A percentile compares a stretch with the other conserved stretches of the same genome.
These are phyloP conservation scores for Flaveria sonorensis DNA, from an alignment of 129 eudicot genomes.

Conservation along the genomic window DNA sequence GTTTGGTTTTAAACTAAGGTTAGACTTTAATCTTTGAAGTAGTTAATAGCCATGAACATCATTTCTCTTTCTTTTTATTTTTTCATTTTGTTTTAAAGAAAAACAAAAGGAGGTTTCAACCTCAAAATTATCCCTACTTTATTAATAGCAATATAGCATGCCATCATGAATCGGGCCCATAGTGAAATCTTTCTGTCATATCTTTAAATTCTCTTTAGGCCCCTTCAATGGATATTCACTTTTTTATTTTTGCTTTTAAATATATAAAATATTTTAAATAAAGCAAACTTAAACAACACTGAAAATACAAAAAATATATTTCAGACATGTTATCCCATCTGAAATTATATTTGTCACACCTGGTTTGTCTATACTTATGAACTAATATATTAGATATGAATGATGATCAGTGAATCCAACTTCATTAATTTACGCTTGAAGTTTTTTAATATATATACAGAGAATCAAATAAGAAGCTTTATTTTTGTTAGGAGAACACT, in stretches of 20 bases:
- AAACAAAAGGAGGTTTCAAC: slow-evolving; percentile 27
- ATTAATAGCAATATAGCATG: slow-evolving; percentile 37
- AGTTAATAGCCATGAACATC: background rate
- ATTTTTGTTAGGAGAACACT: too few relatives aligned
- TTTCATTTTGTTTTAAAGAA: background rate
- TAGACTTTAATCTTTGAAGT: background rate
- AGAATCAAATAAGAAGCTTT: too few relatives aligned
- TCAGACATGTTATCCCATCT: background rate
- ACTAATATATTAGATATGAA: background rate
- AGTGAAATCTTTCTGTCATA: slow-evolving; percentile 41
- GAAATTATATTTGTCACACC: background rate
- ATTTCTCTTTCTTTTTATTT: background rate
- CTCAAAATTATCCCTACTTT: slow-evolving; percentile 45
- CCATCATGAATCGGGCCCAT: slow-evolving; percentile 40
- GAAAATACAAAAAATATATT: background rate
- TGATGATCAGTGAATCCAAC: too few relatives aligned
- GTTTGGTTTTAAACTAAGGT: background rate
- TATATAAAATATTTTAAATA: background rate
- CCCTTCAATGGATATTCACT: slow-evolving; percentile 23
- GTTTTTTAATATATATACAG: too few relatives aligned
- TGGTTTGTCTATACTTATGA: background rate
- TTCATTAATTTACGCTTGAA: too few relatives aligned
- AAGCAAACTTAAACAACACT: slow-evolving; percentile 7
- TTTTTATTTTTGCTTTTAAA: background rate
- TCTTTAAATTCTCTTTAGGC: slow-evolving; percentile 51